Conservation (phyloP, 192 early-diverging fungal genomes). For the Gonapodya sp. region DNA sequence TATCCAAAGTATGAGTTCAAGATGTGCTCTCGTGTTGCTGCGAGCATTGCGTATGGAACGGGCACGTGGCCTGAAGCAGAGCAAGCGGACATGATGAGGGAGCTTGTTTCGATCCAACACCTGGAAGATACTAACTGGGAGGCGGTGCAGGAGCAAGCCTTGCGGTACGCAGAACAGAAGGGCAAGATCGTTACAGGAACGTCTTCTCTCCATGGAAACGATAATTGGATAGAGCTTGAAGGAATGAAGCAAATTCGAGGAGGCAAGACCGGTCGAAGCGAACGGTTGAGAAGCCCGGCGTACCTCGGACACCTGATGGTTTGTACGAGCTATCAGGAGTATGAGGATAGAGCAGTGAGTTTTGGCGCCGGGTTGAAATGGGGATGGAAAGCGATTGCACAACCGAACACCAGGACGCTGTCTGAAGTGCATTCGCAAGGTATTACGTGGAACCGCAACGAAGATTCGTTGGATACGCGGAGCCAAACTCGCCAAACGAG, state of each 20-base stretch:
- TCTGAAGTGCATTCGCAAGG: no score
- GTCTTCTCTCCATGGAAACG: neutral
- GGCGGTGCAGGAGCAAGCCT: neutral
- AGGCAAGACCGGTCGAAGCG: neutral
- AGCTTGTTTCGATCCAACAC: neutral
- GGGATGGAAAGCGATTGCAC: conserved; percentile 25
- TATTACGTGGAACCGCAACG: neutral
- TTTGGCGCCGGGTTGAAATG: conserved; percentile 23
- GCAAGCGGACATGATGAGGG: conserved; percentile 2
- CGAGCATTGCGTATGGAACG: conserved; percentile 73
- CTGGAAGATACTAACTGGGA: neutral
- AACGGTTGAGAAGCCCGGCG: conserved; percentile 17
- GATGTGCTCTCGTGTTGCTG: conserved; percentile 83
- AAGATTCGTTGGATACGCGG: neutral
- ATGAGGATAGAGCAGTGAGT: conserved; percentile 33
- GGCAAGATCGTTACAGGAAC: conserved; percentile 2
- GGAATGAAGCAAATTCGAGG: neutral
- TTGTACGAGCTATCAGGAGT: conserved; percentile 33
- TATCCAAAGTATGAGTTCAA: conserved; percentile 81
- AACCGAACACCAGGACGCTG: conserved; percentile 13
- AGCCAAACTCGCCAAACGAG: neutral
- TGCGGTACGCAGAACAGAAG: neutral
- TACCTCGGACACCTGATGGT: conserved; percentile 38
- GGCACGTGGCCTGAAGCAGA: conserved; percentile 29
- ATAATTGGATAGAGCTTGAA: neutral